Percentiles rank a stretch among this genome's conserved stretches.
Conservation (phyloP, 2,329 filamentous ascomycete genomes). For the Cladosporium velox region DNA sequence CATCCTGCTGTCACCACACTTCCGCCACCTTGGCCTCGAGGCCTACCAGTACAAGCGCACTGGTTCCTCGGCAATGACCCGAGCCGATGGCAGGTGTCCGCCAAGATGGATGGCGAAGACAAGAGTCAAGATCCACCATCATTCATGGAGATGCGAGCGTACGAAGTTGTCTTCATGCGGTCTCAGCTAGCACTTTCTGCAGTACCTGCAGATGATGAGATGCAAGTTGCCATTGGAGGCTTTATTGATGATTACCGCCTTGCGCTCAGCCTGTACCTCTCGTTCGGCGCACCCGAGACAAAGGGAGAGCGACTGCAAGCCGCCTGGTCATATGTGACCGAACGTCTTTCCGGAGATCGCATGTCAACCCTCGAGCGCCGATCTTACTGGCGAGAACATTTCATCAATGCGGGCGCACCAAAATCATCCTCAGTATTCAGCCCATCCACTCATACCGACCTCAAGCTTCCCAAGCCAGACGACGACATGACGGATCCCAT, state of each 20-base stretch:
- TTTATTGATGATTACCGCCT: conserved; percentile 40
- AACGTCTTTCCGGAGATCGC: conserved; percentile 31
- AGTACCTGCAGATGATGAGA: conserved; percentile 32
- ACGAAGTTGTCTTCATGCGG: conserved; percentile 22
- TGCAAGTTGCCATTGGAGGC: conserved; percentile 32
- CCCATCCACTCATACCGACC: not conserved
- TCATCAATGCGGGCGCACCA: not conserved
- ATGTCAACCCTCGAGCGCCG: conserved; percentile 36
- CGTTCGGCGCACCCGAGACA: conserved; percentile 9
- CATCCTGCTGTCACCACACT: conserved; percentile 33
- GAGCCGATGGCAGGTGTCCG: not conserved
- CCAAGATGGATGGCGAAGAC: not conserved
- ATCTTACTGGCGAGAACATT: conserved; percentile 32
- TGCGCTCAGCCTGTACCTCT: conserved; percentile 34
- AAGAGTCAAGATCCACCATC: not conserved
- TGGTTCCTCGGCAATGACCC: conserved; percentile 24
- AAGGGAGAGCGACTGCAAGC: conserved; percentile 23
- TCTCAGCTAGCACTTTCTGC: conserved; percentile 25
- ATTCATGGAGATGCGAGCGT: conserved; percentile 21
- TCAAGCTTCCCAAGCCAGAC: not conserved
- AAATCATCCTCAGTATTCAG: not conserved
- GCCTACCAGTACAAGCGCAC: conserved; percentile 39
- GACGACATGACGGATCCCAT: not conserved
- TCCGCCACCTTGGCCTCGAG: conserved; percentile 36
- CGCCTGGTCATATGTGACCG: conserved; percentile 37